A percentile compares a stretch with the other conserved stretches of the same genome.
Evolutionary conservation across 345 rosid genomes (phyloP).

Genomic region (Linum lewisii): DNA sequence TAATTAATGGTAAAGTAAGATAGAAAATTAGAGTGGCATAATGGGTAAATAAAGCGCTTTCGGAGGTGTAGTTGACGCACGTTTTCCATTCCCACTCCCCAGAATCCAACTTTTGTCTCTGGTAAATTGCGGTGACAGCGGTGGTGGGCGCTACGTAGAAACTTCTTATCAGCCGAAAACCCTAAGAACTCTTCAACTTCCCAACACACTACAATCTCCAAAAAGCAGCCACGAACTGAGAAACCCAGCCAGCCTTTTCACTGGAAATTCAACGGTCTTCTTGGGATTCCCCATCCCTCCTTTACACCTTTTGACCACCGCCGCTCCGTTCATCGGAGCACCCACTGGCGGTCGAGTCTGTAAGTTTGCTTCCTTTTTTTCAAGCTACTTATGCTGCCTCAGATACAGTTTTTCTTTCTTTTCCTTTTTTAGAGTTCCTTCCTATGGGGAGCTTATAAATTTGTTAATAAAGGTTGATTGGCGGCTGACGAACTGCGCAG

Average conservation of each 20-base stretch:
- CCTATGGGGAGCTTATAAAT: no score
- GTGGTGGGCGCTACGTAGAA: not conserved
- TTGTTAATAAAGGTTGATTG: not conserved
- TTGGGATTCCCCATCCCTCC: not conserved
- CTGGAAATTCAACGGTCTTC: not conserved
- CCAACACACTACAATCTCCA: not conserved
- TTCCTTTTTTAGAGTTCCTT: no score
- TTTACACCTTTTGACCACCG: not conserved
- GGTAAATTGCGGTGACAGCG: no score
- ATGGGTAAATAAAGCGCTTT: not conserved
- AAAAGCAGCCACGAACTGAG: not conserved
- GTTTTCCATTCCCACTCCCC: not conserved
- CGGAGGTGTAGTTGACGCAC: not conserved
- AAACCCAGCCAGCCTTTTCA: not conserved
- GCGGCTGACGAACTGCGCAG: not conserved
- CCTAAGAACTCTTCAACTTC: not conserved
- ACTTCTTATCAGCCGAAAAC: not conserved
- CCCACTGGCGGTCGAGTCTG: not conserved
- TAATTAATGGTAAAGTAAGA: no score
- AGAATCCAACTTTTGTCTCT: not conserved
- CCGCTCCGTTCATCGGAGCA: not conserved
- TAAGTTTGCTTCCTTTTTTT: no score
- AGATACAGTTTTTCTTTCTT: no score
- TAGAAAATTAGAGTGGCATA: not conserved
- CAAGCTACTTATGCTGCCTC: no score